Base-by-base conservation (phyloP, 2,329 filamentous ascomycete genomes). In the Nemania sp. region DNA sequence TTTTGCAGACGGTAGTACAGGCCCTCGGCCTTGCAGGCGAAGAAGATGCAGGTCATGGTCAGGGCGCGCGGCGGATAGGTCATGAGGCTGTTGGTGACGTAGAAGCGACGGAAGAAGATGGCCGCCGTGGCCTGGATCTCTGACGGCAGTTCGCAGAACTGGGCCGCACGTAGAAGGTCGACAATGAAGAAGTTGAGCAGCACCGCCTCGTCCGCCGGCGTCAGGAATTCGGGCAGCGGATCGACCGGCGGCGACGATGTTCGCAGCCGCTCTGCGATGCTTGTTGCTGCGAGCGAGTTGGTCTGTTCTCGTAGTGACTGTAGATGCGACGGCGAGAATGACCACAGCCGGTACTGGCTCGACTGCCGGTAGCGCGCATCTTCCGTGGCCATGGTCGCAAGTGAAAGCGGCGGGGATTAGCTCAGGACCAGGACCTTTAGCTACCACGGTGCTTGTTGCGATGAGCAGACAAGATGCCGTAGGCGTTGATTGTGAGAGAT, bases 81-180 rank as follows among this genome's bases (percentile, higher is more conserved):
- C 90, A 97, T 96, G 66, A 92, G 84, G 34, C 90, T 95, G 74
- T 97, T 96, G 67, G 89, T 93, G 31, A 96, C 82, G 76, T 97
- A 99, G 80, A 99, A 97, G 53, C 94, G 89, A 51, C 90, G 89
- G 56, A 99, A 81, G 70, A 95, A 97, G 67, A 95, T 86, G 57
- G 93, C 89, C 3, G 91, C 90, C 6, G 92, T 96, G 22, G 88
- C 86, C 62, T 79, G 76, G 54, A 80, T 79, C 52, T 79, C 77
- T 60, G 77, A 78, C 5, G 76, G 75, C 36, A 80, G 64, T 28
- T 79, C 73, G 63, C 76, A 79, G 62, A 82, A 82, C 47, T 78
- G 74, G 17, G 79, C 80, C 2, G 81, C 81, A 30, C 80, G 78
- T 37, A 84, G 74, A 2, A 83, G 77, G 65, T 84, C 80, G 45